Evolutionary conservation across 768 basidiomycete genomes (phyloP), one percentile per base, ranked within the genome.

Genomic region (Trametes elegans): DNA sequence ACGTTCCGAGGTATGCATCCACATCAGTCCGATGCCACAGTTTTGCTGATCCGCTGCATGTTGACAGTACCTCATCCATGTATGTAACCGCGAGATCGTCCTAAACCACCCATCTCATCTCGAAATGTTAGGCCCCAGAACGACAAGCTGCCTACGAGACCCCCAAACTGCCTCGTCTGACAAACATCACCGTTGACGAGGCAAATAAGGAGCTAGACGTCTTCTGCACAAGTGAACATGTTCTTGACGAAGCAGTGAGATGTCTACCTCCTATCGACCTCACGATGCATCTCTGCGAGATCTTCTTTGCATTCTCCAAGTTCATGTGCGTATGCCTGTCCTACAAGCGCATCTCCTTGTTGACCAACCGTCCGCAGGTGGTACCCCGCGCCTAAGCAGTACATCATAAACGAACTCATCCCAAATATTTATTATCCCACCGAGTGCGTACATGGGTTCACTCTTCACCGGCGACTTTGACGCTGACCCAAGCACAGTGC

Each of bases 261-360:
- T 63, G 77, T 43, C 73, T 86, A 1, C 87, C 88, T 3, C 69
- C 79, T 0, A 69, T 80, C 5, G 73, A 79, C 7, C 80, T 86
- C 58, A 87, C 88, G 1, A 68, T 79, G 8, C 77, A 74, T 8
- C 71, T 89, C 16, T 84, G 81, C 55, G 82, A 87, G 28, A 69
- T 84, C 28, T 90, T 87, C 65, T 70, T 88, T 36, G 81, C 84
- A 50, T 76, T 81, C 66, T 84, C 80, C 10, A 73, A 78, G 61
- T 81, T 74, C 66, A 62, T 85, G 84, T 87, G 59, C 62, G 81
- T 71, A 19, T 42, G 32, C 26, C 8, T 14, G 19, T 3, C 6
- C 3, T 16, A 16, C n/a, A 11, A 35, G 32, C n/a, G 19, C 29
- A 7, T 29, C 3, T 10, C 31, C 4, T 16, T 13, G 34, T 28